These are phyloP conservation scores for Pestalotiopsis sp. DNA, from an alignment of 2,329 filamentous ascomycete species.

Conservation along the genomic window DNA sequence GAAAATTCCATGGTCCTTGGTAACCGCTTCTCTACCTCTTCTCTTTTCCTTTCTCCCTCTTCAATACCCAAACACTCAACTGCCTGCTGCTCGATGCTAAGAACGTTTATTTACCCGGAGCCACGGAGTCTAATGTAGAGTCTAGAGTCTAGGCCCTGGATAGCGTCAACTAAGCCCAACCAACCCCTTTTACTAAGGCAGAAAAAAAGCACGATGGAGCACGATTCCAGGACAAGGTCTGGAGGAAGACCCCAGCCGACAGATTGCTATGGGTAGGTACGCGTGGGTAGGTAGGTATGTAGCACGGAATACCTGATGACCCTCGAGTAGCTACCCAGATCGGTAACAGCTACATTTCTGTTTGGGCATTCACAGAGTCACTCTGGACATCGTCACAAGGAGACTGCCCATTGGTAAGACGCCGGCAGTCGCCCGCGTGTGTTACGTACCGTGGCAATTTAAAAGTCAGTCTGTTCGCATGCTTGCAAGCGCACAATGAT, in stretches of 20 bases:
- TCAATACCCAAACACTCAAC: background rate
- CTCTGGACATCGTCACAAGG: background rate
- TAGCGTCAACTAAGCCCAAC: background rate
- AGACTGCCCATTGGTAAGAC: background rate
- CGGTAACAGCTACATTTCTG: no score
- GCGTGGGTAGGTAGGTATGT: no score
- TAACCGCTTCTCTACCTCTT: background rate
- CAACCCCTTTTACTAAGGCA: background rate
- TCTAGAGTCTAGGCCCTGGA: background rate
- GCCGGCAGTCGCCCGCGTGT: background rate
- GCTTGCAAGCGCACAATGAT: background rate
- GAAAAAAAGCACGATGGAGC: background rate
- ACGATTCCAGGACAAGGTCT: background rate
- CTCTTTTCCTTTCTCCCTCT: background rate
- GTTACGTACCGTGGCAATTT: background rate
- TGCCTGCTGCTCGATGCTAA: no score
- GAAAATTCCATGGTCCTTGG: background rate
- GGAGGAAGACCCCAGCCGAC: background rate
- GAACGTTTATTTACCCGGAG: no score
- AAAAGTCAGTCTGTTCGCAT: background rate
- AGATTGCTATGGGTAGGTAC: background rate
- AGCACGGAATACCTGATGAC: no score
- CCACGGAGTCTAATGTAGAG: no score
- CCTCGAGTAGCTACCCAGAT: no score
- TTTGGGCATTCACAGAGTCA: no score